phyloP scores from a whole-genome alignment of 352 stramenopile genomes.

The Plasmopara muralis region DNA sequence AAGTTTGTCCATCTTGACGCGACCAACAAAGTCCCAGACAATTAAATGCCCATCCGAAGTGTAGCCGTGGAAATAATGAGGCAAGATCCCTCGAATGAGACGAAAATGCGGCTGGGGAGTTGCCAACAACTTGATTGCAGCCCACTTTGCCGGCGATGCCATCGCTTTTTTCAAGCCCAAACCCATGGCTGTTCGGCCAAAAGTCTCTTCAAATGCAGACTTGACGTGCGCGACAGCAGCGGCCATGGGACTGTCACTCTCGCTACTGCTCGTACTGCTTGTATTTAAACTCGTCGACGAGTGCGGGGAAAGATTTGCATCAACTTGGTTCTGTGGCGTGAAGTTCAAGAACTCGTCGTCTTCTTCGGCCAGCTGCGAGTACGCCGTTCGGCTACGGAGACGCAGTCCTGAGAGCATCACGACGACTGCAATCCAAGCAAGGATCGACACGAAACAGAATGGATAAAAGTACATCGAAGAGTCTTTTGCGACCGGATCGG shows the following conservation, averaged over 20 bases:
- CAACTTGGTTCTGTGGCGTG: slow-evolving; percentile 34
- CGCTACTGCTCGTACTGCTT: slow-evolving; percentile 31
- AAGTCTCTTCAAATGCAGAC: slow-evolving; percentile 64
- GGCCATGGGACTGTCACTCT: slow-evolving; percentile 18
- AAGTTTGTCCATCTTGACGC: slow-evolving; percentile 74
- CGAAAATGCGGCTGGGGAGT: slow-evolving; percentile 66
- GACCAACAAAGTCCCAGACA: slow-evolving; percentile 72
- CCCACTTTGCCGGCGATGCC: slow-evolving; percentile 24
- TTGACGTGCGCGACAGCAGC: slow-evolving; percentile 54
- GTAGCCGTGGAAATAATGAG: slow-evolving; percentile 75
- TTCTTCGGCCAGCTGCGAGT: slow-evolving; percentile 60
- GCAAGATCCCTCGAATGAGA: slow-evolving; percentile 59
- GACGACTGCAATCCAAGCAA: slow-evolving; percentile 60
- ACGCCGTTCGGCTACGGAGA: slow-evolving; percentile 52
- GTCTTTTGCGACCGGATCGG: slow-evolving; percentile 32
- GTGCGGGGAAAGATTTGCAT: slow-evolving; percentile 14
- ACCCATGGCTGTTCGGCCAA: slow-evolving; percentile 31
- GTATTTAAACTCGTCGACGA: slow-evolving; percentile 27
- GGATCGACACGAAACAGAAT: slow-evolving; percentile 64
- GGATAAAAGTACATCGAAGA: slow-evolving; percentile 70
- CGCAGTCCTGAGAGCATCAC: slow-evolving; percentile 61
- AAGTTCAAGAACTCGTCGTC: slow-evolving; percentile 50
- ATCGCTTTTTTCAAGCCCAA: slow-evolving; percentile 40
- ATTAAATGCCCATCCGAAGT: slow-evolving; percentile 58
- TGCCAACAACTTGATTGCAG: slow-evolving; percentile 29